Evolutionary conservation across 495 filamentous ascomycete genomes (phyloP), one percentile per base, ranked within the genome.

Genomic region (Neurospora sp.): DNA sequence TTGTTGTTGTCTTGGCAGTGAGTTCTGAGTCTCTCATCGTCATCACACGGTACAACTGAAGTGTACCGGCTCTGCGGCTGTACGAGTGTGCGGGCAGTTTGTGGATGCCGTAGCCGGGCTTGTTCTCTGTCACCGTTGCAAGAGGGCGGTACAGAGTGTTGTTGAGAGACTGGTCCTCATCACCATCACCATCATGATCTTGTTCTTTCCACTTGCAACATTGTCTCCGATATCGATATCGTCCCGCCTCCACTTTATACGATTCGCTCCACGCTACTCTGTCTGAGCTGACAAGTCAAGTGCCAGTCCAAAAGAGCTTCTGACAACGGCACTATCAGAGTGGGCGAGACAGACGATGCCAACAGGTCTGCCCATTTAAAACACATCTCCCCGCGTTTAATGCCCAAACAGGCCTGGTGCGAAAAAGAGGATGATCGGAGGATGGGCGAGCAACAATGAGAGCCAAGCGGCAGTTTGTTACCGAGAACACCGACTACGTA

Each of bases 341-440:
- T 35, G 53, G 53, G 53, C 53, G 53, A 66, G 53, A 66, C 27
- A 66, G 53, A 66, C 53, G 53, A 66, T 66, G 53, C 53, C 53
- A 66, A 66, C 53, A 66, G 27, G 53, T 35, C 53, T 66, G 53
- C 53, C 53, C 53, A 35, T 66, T 66, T 18, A 66, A 66, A 66
- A 66, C 53, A 9, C 22, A 78, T 59, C 74, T 78, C 74, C 76
- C 78, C 76, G 78, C 74, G 79, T 81, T 81, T 81, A 82, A 79
- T 81, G 80, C 80, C 80, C 80, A 79, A 82, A 75, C 53, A 66
- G 53, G 40, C 69, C 69, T 70, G 40, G 18, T 31, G 35, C 53
- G 27, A 66, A 66, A 35, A 18, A 14, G 53, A 66, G 53, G 53
- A 35, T 35, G 53, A 61, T 31, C 27, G 27, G 48, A 59, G 9